Base-by-base conservation (phyloP, 2,329 filamentous ascomycete species). In the Cadophora malorum region DNA sequence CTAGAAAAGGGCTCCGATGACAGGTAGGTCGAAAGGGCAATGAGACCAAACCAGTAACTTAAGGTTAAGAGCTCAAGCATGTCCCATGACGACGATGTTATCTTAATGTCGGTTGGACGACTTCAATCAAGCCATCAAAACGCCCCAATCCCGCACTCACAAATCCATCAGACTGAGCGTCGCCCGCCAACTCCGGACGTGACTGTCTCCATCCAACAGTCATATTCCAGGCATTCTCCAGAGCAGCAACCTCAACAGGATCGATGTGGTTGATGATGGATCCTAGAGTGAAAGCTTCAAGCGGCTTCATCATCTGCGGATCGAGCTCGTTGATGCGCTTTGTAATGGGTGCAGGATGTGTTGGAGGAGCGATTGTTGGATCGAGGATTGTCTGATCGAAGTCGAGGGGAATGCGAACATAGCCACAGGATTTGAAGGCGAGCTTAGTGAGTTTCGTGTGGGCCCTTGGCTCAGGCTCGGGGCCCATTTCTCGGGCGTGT, bases 401-500 rank as follows among this genome's bases (percentile, higher is more conserved):
- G 47, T 78, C 74, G n/a, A 77, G 68, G 25, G 74, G 73, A 21
- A 78, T 58, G 41, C 69, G 71, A 19, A 73, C 69, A 64, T 78
- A 76, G 14, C 76, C 77, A 69, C 77, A 78, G 60, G 76, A 77
- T 14, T 65, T 72, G 67, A 78, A 77, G 23, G 67, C 35, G 21
- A 78, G 65, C 35, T 68, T 73, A 21, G 47, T 70, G 9, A 78
- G 70, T 47, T 31, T 55, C 21, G 69, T 71, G 64, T 73, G 38
- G 63, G 67, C 49, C 64, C 62, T 64, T 67, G 61, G 23, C 59
- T 66, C 67, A 25, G 75, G 71, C 38, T 76, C 74, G 8, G 67
- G 74, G 62, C 74, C 72, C 70, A 77, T 75, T 49, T 79, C 79
- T 63, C 76, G 74, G 8, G 74, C 69, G 28, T 79, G 76, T 16